Evolutionary conservation across 495 filamentous ascomycete species (phyloP), one percentile per base, ranked within the genome.

Genomic region (Aspergillus heteromorphus): DNA sequence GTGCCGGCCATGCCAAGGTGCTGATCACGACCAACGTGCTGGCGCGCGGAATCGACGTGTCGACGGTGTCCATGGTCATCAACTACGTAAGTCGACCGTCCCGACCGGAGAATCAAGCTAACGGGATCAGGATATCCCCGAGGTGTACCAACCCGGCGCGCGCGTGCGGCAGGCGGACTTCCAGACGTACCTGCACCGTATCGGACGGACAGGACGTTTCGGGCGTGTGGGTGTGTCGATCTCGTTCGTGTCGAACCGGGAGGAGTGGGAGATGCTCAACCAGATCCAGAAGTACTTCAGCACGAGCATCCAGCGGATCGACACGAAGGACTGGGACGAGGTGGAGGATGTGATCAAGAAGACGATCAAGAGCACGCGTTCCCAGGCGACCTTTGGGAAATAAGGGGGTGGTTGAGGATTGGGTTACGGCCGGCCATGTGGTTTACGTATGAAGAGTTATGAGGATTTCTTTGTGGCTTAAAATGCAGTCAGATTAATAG

Each of bases 1-100:
- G 93, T 55, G 78, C 67, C 18, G 91, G 92, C 47, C 76, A 82
- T 21, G 87, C 89, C 49, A 99, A 97, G 77, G 93, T 99, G n/a
- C 85, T 99, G 53, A 97, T 97, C 64, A 92, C 95, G 0, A 99
- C 95, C 60, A 97, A 99, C 65, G 92, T 99, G 34, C 82, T 99
- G 47, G 88, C 95, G 6, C 89, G 95, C 63, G 95, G 95, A 61
- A 97, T 99, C 56, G 95, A 99, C 72, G 91, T 99, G 10, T 89
- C 91, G 27, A 91, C 91, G 17, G 95, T 97, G 2, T 95, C 90
- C 16, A 88, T 99, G 80, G 95, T 99, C 30, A 86, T 99, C 72
- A 99, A 99, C 75, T 99, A 97, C 70, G 75, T 80, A 68, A 57
- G 73, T 67, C 4, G 40, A 1, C 14, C 3, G 14, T 19, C 45